Evolutionary conservation across 2,329 filamentous ascomycete species (phyloP), one percentile per base, ranked within the genome.

Genomic region (Aureobasidium mangrovei): DNA sequence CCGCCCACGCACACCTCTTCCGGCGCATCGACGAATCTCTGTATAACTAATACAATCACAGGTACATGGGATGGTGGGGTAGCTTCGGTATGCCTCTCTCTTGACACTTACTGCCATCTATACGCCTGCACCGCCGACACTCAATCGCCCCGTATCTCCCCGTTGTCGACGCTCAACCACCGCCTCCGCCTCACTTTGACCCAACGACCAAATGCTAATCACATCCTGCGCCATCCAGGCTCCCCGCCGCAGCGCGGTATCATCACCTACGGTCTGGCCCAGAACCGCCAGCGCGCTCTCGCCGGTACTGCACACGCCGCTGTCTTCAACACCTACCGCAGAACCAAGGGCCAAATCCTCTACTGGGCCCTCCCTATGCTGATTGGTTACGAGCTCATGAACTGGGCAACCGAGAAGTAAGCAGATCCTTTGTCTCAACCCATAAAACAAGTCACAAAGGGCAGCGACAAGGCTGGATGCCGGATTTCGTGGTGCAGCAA

Each of bases 261-360:
- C 57, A 74, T 77, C 55, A 76, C 77, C 66, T 97, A 94, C 75
- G 80, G 84, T 62, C 69, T 98, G 63, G 85, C 88, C 64, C 74
- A 86, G 62, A 97, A 98, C 81, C 85, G 87, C 70, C 91, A 95
- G 77, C 84, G 87, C 67, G 87, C 90, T 60, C 79, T 95, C 62
- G 89, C 89, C 60, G 88, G 88, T 65, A 77, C 85, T 57, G 72
- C 79, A 61, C 76, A 91, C 72, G 86, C 85, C 62, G 91, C 91
- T 67, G 75, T 97, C 77, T 97, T 97, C 85, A 98, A 98, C 82
- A 85, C 83, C 65, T 94, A 86, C 81, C 85, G 93, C 72, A 84
- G 93, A 67, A 87, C 86, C 74, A 84, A 83, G 70, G 73, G 79
- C 64, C 93, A 97, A 79, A 83, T 95, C 63, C 83, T 97, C 64